phyloP scores from a whole-genome alignment of 2,329 filamentous ascomycete genomes.

The Teratosphaeria epicoccoides region DNA sequence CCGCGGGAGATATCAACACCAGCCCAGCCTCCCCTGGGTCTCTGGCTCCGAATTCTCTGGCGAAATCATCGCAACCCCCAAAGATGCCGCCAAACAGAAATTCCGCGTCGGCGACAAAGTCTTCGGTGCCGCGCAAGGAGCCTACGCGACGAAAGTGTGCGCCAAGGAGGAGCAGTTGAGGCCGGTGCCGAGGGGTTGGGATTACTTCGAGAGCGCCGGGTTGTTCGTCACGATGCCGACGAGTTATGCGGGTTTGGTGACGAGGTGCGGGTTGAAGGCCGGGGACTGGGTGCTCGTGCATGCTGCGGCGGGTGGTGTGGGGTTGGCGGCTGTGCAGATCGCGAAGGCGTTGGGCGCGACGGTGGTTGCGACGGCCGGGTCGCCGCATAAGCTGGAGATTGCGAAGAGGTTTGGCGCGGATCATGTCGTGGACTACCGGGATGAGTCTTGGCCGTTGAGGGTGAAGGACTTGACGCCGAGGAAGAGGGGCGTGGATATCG shows the following conservation, averaged over 20 bases:
- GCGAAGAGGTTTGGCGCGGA: slow-evolving; percentile 76
- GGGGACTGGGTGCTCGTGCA: slow-evolving; percentile 86
- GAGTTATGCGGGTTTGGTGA: slow-evolving; percentile 72
- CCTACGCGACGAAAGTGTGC: slow-evolving; percentile 67
- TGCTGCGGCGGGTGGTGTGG: slow-evolving; percentile 84
- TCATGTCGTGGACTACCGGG: slow-evolving; percentile 65
- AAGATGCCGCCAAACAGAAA: slow-evolving; percentile 31
- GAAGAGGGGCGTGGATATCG: slow-evolving; percentile 71
- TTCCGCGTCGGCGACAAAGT: slow-evolving; percentile 73
- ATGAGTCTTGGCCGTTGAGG: slow-evolving; percentile 50
- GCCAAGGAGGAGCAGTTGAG: slow-evolving; percentile 57
- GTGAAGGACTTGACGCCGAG: slow-evolving; percentile 71
- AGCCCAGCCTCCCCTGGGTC: slow-evolving; percentile 80
- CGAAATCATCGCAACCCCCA: slow-evolving; percentile 56
- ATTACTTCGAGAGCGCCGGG: slow-evolving; percentile 72
- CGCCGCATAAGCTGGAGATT: slow-evolving; percentile 66
- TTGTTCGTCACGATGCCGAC: slow-evolving; percentile 89
- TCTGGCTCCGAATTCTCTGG: slow-evolving; percentile 83
- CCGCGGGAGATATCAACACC: slow-evolving; percentile 88
- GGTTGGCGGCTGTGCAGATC: slow-evolving; percentile 82
- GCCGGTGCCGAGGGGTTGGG: slow-evolving; percentile 71
- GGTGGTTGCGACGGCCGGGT: slow-evolving; percentile 86
- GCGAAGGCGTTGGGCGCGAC: slow-evolving; percentile 85
- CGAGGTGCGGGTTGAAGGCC: slow-evolving; percentile 60
- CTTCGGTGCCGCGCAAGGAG: slow-evolving; percentile 78